These are phyloP conservation scores for Kodamaea sp. DNA, from an alignment of 1,139 yeast genomes.

Conservation along the genomic window DNA sequence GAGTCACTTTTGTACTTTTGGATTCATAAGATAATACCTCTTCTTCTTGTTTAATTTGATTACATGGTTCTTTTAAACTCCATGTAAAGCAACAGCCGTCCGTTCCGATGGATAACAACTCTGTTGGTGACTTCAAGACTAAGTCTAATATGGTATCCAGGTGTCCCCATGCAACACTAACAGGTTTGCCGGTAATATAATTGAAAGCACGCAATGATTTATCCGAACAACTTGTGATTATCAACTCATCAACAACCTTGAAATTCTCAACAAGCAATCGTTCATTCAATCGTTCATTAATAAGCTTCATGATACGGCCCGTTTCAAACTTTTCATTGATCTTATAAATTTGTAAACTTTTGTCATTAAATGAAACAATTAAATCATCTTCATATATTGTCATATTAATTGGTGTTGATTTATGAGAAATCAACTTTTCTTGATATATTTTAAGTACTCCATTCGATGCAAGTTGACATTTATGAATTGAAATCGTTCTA, in stretches of 20 bases:
- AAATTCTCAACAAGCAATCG: constrained; percentile 43
- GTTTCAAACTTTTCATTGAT: constrained; percentile 31
- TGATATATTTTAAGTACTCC: constrained; percentile 23
- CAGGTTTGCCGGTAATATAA: constrained; percentile 40
- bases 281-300: constrained; percentile 32
- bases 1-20: constrained; percentile 27
- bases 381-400: constrained; percentile 30
- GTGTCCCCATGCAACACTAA: constrained; percentile 62
- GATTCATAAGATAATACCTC: constrained; percentile 13
- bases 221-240: constrained; percentile 52
- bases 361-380: constrained; percentile 54
- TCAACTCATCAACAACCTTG: constrained; percentile 19
- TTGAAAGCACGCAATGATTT: constrained; percentile 53
- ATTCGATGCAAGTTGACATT: constrained; percentile 21
- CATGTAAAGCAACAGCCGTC: constrained; percentile 56
- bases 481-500: constrained; percentile 53
- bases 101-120: constrained; percentile 40
- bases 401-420: constrained; percentile 45
- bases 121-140: constrained; percentile 17
- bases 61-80: constrained; percentile 20
- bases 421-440: constrained; percentile 48
- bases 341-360: constrained; percentile 39
- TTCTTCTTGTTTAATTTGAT: constrained; percentile 1
- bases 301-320: constrained; percentile 38
- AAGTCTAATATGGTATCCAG: constrained; percentile 53